Conservation (phyloP, 495 filamentous ascomycete species). For the Hypoxylon fuscum region DNA sequence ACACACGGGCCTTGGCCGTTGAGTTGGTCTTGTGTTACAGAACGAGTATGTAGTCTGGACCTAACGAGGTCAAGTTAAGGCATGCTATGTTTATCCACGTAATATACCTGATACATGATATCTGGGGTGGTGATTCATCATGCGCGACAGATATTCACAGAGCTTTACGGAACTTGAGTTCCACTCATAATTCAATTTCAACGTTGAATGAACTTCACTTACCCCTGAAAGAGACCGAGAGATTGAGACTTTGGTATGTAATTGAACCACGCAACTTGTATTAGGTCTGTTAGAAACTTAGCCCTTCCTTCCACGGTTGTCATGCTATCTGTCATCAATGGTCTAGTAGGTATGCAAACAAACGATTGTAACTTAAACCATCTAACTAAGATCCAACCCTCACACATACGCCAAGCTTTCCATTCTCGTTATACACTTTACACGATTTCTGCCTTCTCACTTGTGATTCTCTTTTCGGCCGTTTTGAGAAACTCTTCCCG, state of each 20-base stretch:
- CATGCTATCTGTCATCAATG: neutral
- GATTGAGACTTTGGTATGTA: neutral
- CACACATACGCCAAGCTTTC: constrained; percentile 8
- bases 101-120: too few relatives aligned
- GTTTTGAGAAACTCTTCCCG: constrained; percentile 40
- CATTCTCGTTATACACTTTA: constrained; percentile 2
- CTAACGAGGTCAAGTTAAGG: too few relatives aligned
- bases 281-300: neutral
- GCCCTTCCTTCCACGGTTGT: neutral
- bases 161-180: too few relatives aligned
- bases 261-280: neutral
- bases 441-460: constrained; percentile 17
- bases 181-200: too few relatives aligned
- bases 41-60: too few relatives aligned
- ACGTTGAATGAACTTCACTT: too few relatives aligned
- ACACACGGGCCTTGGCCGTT: too few relatives aligned
- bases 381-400: constrained; percentile 12
- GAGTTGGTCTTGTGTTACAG: too few relatives aligned
- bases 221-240: too few relatives aligned
- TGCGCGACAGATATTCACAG: too few relatives aligned
- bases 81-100: too few relatives aligned
- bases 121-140: too few relatives aligned
- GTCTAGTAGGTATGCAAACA: constrained; percentile 22
- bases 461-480: neutral
- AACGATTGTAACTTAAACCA: constrained; percentile 23